Conservation (phyloP, 331 rosid genomes). For the Rosa hybrid region DNA sequence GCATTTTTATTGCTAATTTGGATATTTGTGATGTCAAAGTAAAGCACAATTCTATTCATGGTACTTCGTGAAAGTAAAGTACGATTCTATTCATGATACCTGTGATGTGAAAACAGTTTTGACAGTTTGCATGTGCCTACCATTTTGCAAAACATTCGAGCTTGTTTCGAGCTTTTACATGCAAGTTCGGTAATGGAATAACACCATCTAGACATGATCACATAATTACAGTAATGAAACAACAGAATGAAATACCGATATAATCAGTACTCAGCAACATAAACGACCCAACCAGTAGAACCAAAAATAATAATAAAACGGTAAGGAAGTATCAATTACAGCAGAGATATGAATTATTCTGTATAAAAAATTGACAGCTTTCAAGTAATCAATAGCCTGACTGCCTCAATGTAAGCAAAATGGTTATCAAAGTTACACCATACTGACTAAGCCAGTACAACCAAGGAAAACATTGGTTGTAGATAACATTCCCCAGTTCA, state of each 20-base stretch:
- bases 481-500: neutral
- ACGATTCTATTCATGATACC: neutral
- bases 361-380: neutral
- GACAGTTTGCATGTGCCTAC: neutral
- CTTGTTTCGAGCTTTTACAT: neutral
- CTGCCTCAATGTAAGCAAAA: neutral
- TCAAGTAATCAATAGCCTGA: neutral
- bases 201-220: neutral
- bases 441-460: neutral
- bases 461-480: neutral
- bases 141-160: neutral
- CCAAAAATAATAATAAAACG: neutral
- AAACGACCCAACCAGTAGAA: neutral
- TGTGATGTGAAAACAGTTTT: neutral
- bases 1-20: neutral
- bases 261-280: neutral
- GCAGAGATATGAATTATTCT: neutral
- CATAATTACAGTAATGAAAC: neutral
- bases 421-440: neutral
- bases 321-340: neutral
- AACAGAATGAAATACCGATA: neutral
- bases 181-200: too few species aligned
- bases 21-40: neutral
- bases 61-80: too few species aligned
- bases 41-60: too few species aligned